Conservation (phyloP, 2,329 filamentous ascomycete species). For the Verruconis gallopava region DNA sequence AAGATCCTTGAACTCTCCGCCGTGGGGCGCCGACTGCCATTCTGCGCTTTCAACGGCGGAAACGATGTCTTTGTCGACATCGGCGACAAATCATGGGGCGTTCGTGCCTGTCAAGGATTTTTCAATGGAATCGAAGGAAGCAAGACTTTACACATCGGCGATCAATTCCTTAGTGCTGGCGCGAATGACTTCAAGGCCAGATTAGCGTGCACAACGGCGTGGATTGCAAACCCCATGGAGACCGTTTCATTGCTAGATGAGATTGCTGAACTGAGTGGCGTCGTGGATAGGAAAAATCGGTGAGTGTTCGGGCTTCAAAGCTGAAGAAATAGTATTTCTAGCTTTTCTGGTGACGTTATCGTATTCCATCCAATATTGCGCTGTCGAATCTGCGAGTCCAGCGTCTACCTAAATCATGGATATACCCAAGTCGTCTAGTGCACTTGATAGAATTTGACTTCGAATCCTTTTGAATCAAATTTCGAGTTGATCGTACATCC, state of each 20-base stretch:
- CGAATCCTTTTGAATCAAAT: too few relatives aligned
- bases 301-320: too few relatives aligned
- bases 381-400: too few relatives aligned
- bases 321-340: too few relatives aligned
- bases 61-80: conserved; percentile 98
- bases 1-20: conserved; percentile 75
- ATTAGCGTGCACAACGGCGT: conserved; percentile 84
- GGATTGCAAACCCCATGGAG: conserved; percentile 88
- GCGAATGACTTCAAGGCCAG: conserved; percentile 97
- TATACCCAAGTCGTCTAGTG: too few relatives aligned
- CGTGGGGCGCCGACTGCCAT: conserved; percentile 60
- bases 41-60: conserved; percentile 94
- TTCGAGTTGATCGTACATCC: too few relatives aligned
- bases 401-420: too few relatives aligned
- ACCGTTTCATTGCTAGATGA: conserved; percentile 85
- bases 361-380: too few relatives aligned
- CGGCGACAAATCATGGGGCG: conserved; percentile 94
- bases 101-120: conserved; percentile 81
- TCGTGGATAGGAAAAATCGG: conserved; percentile 14
- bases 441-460: too few relatives aligned
- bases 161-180: conserved; percentile 90
- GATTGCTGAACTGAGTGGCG: conserved; percentile 37
- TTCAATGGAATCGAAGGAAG: conserved; percentile 65
- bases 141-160: conserved; percentile 81
- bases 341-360: too few relatives aligned